Evolutionary conservation across 768 basidiomycete genomes (phyloP), one percentile per base, ranked within the genome.

Genomic region (Clavaria fumosa): DNA sequence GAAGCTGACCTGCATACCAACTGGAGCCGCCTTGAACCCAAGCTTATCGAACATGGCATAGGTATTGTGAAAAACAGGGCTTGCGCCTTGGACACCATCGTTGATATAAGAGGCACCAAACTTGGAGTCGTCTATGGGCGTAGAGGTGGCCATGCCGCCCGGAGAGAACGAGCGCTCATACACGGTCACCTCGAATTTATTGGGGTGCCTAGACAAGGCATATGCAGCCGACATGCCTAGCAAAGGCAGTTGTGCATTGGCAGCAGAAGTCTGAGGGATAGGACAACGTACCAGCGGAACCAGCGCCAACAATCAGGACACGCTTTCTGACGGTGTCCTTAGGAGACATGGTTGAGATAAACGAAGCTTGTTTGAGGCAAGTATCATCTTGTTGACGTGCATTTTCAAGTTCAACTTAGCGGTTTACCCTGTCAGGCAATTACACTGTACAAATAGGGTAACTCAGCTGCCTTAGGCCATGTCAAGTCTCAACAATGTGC

Each of bases 1-100:
- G 39, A 58, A 53, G 37, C 55, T 55, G 19, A 56, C 53, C 40
- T 56, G 56, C 47, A 56, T 53, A 14, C 45, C 53, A 15, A 58
- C 50, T 31, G 53, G 51, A 26, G 51, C 47, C 4, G 51, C 48
- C 26, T 41, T 45, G 43, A 54, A 55, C 6, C 53, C 55, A 7
- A 54, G 45, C n/a, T 35, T 48, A n/a, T 58, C 48, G 20, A 58
- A 55, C 34, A 56, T 45, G 7, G 55, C 52, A 32, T 52, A 56
- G 2, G 56, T 54, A 37, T 55, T 55, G 28, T 54, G 42, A 42
- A 54, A 58, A 10, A 52, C 49, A 6, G 50, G 55, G 32, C 50
- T 55, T 3, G 53, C 55, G 35, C 56, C 56, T 42, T 57, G 56
- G 1, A 57, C 53, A 9, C 54, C 56, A 37, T 57, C 56, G 31